Base-by-base conservation (phyloP, 208 protist species). In the Acanthamoeba sp. region DNA sequence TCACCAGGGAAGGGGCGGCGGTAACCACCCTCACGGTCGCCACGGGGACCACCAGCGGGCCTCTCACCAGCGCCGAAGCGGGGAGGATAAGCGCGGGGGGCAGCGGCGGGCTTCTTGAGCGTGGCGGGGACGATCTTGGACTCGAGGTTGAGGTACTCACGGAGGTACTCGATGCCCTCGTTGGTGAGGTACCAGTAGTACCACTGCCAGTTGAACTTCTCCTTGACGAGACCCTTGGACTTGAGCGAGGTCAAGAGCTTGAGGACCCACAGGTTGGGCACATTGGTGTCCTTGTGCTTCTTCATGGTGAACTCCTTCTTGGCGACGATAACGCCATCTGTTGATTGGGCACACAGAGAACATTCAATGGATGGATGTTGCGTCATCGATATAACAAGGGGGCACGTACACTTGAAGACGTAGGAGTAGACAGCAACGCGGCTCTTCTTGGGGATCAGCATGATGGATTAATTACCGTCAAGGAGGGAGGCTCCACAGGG, bases 251-350 rank as follows among this genome's bases (percentile, higher is more conserved):
- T 76, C 91, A 98, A 85, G 16, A 94, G 45, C 52, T 95, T 89
- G 36, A 98, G 40, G 29, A 98, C 97, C n/a, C 98, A 93, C 3
- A 98, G 73, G 94, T 98, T 98, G 89, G 97, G 95, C 36, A 98
- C 91, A 78, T 95, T 90, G 62, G 97, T 64, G 32, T 96, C 89
- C 62, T 78, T 73, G 94, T 98, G 95, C 24, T 96, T 96, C 40
- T 78, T 92, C 32, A 94, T 32, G 55, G 48, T 29, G 89, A 94
- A 95, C 45, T 98, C 96, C 59, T 93, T 93, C 38, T 71, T 71
- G 88, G 88, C 88, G 20, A 93, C 88, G 32, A 93, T 10, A 27
- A 93, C 88, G 7, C 88, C 88, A 6, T 93, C 88, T 93, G 88
- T n/a, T n/a, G n/a, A n/a, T n/a, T n/a, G n/a, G n/a, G n/a, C n/a